A percentile compares a stretch with the other conserved stretches of the same genome.
Conservation (phyloP, 768 basidiomycete species). For the Leucogyrophana mollusca region DNA sequence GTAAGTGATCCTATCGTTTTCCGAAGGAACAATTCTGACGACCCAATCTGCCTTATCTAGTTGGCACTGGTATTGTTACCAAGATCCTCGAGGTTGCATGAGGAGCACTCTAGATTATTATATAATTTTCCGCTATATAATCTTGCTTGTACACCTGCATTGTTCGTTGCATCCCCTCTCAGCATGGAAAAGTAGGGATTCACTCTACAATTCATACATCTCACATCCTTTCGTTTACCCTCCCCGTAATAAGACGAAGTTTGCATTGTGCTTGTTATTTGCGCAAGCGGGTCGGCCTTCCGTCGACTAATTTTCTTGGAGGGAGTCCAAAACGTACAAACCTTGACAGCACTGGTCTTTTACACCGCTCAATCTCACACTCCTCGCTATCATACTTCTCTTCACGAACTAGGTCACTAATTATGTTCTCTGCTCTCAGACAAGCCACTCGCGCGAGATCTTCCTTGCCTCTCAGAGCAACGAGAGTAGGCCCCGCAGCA, state of each 20-base stretch:
- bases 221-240: background rate
- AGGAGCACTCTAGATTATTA: conserved; percentile 7
- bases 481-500: background rate
- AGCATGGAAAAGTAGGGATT: conserved; percentile 15
- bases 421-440: conserved; percentile 18
- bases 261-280: too few relatives aligned
- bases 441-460: conserved; percentile 13
- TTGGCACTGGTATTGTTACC: conserved; percentile 93
- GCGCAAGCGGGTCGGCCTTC: background rate
- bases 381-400: conserved; percentile 7
- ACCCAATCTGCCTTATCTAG: conserved; percentile 38
- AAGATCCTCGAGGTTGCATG: conserved; percentile 61
- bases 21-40: conserved; percentile 10
- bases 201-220: background rate
- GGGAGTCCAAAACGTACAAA: conserved; percentile 2
- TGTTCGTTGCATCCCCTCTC: conserved; percentile 19
- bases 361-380: too few relatives aligned
- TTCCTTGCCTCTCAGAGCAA: conserved; percentile 3
- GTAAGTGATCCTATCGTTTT: conserved; percentile 47
- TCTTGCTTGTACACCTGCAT: conserved; percentile 13
- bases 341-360: too few relatives aligned
- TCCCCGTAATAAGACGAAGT: too few relatives aligned
- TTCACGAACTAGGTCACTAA: conserved; percentile 2
- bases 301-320: background rate
- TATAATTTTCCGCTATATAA: conserved; percentile 18